A percentile compares a stretch with the other conserved stretches of the same genome.
phyloP scores from a whole-genome alignment of 352 stramenopile genomes.

The Phytophthora fragariae region DNA sequence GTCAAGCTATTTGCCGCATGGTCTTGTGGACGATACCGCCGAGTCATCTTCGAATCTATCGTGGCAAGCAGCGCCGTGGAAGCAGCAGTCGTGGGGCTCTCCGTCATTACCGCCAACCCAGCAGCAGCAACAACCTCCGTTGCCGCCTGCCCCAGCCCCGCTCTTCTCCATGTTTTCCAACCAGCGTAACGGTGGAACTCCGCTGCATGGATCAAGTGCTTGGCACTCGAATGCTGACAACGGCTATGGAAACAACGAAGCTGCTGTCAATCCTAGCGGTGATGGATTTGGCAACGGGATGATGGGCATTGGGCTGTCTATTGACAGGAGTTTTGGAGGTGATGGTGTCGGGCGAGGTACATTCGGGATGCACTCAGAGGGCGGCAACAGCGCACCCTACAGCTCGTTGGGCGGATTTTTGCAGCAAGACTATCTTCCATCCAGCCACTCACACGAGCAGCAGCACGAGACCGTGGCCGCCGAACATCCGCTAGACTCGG shows the following conservation, averaged over 20 bases:
- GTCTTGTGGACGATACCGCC: constrained; percentile 42
- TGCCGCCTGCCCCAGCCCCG: constrained; percentile 53
- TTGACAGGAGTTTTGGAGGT: constrained; percentile 42
- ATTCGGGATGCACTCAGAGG: constrained; percentile 46
- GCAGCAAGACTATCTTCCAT: constrained; percentile 58
- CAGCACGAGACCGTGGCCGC: constrained; percentile 25
- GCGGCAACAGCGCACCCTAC: constrained; percentile 43
- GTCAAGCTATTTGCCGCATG: constrained; percentile 53
- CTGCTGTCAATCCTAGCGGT: constrained; percentile 18
- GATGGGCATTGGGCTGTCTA: constrained; percentile 55
- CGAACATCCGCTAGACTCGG: constrained; percentile 58
- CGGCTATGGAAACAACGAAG: constrained; percentile 32
- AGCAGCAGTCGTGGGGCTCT: constrained; percentile 67
- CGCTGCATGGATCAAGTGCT: constrained; percentile 42
- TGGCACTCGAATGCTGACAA: constrained; percentile 36
- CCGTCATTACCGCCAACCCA: constrained; percentile 39
- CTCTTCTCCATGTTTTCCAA: constrained; percentile 73
- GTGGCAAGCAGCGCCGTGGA: constrained; percentile 62
- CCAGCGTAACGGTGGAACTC: constrained; percentile 31
- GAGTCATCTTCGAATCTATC: constrained; percentile 46
- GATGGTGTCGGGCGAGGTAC: constrained; percentile 32
- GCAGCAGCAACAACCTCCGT: constrained; percentile 40
- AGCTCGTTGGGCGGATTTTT: constrained; percentile 72
- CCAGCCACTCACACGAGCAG: constrained; percentile 43
- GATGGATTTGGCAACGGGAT: constrained; percentile 58